Evolutionary conservation across 768 basidiomycete species (phyloP).

Genomic region (Mycena maculata): DNA sequence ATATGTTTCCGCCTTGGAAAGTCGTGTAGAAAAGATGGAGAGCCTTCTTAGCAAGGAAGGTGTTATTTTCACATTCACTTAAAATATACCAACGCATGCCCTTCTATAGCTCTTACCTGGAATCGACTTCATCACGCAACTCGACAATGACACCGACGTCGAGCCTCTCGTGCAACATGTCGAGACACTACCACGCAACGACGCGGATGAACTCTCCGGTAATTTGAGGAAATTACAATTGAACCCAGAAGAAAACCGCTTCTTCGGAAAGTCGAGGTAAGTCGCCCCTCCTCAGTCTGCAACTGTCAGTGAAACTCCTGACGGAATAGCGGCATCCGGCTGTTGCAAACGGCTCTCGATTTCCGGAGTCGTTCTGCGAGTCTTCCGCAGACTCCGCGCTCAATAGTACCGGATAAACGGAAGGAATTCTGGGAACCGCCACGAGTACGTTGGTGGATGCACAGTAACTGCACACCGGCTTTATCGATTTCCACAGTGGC

Average conservation of each 20-base stretch:
- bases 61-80: no score
- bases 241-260: constrained; percentile 54
- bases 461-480: not conserved
- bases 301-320: not conserved
- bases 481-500: not conserved
- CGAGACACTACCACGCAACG: constrained; percentile 50
- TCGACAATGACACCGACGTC: constrained; percentile 47
- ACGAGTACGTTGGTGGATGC: constrained; percentile 46
- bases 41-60: constrained; percentile 58
- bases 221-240: constrained; percentile 50
- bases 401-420: constrained; percentile 47
- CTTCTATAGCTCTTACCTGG: constrained; percentile 60
- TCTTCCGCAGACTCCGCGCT: not conserved
- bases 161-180: constrained; percentile 43
- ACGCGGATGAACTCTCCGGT: constrained; percentile 39
- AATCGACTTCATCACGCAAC: constrained; percentile 70
- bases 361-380: constrained; percentile 48
- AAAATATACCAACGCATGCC: not conserved
- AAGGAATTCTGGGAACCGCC: constrained; percentile 62
- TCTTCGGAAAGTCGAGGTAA: constrained; percentile 58
- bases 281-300: not conserved
- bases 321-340: constrained; percentile 55
- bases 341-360: constrained; percentile 68
- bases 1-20: constrained; percentile 72
- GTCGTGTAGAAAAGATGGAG: constrained; percentile 71